These are phyloP conservation scores for Capronia epimyces DNA, from an alignment of 2,329 filamentous ascomycete genomes.

Conservation along the genomic window DNA sequence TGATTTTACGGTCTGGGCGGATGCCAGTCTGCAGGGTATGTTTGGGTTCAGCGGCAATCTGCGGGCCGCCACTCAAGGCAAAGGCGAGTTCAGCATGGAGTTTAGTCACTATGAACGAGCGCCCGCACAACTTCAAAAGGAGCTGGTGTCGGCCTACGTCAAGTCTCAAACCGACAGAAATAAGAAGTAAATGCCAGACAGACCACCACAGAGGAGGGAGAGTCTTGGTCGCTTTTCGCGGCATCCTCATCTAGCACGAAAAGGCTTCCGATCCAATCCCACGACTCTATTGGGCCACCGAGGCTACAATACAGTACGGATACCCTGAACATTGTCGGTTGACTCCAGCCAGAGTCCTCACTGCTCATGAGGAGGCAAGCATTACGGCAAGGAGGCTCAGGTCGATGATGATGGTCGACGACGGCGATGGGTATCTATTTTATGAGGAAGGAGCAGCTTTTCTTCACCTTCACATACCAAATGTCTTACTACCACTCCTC, in stretches of 20 bases:
- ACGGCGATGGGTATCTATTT: too few relatives aligned
- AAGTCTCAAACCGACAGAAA: slow-evolving; percentile 61
- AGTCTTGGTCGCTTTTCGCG: not conserved
- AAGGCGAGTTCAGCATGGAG: slow-evolving; percentile 98
- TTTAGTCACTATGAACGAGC: slow-evolving; percentile 93
- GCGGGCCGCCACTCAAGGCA: slow-evolving; percentile 89
- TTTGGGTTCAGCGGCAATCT: slow-evolving; percentile 93
- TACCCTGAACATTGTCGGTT: too few relatives aligned
- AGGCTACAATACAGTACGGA: too few relatives aligned
- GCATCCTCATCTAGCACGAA: not conserved
- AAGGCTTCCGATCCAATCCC: too few relatives aligned
- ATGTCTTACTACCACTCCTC: not conserved
- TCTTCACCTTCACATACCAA: not conserved
- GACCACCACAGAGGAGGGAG: not conserved
- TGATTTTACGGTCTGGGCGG: slow-evolving; percentile 86
- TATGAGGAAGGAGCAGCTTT: too few relatives aligned
- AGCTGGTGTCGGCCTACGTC: slow-evolving; percentile 62
- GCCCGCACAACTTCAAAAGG: slow-evolving; percentile 80
- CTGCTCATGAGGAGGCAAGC: too few relatives aligned
- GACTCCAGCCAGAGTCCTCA: too few relatives aligned
- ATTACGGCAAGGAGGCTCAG: not conserved
- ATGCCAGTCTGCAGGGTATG: slow-evolving; percentile 94
- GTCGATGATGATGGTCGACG: too few relatives aligned
- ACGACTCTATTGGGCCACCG: too few relatives aligned
- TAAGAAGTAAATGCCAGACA: slow-evolving; percentile 48